Base-by-base conservation (phyloP, 2,329 filamentous ascomycete species). In the Xylariaceae sp. region DNA sequence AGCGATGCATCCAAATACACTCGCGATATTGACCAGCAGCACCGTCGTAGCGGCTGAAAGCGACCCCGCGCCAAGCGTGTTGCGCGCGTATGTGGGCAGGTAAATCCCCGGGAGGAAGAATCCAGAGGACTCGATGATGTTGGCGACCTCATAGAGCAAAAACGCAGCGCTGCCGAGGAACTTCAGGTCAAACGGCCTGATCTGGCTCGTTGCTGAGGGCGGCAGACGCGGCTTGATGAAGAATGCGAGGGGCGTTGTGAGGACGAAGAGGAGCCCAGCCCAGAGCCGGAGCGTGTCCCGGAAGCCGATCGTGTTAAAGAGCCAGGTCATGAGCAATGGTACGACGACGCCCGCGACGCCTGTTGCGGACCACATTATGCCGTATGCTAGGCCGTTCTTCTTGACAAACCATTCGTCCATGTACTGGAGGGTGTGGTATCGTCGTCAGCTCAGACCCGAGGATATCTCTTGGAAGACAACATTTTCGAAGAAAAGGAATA, bases 41-140 rank as follows among this genome's bases (percentile, higher is more conserved):
- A 84, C 67, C 14, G 81, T 77, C 7, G 80, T 64, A 2, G 79
- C 78, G 2, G 76, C 71, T 0, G 69, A 64, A n/a, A 76, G 68
- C 0, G 75, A 65, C 2, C 72, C 61, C 1, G 71, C 68, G 2
- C 74, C 69, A 6, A 82, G 65, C 2, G 70, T 65, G 10, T 64
- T 61, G 22, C 65, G 61, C 0, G 80, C 79, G 52, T 82, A 85
- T 1, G 73, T 73, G 1, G 76, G 76, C 3, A 84, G 70, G 60
- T 82, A 83, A 12, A 82, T 79, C 2, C 77, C 75, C 1, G 82
- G 82, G 11, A 85, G 67, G 49, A 82, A 82, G 62, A 82, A 85
- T 2, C 81, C 82, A 20, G 74, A 64, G 20, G 76, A 76, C 63
- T 85, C 77, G 27, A 78, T 64, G 2, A 80, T 64, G 50, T 80